phyloP scores from a whole-genome alignment of 164 flowering plant genomes.

The Vitis rotundifolia region DNA sequence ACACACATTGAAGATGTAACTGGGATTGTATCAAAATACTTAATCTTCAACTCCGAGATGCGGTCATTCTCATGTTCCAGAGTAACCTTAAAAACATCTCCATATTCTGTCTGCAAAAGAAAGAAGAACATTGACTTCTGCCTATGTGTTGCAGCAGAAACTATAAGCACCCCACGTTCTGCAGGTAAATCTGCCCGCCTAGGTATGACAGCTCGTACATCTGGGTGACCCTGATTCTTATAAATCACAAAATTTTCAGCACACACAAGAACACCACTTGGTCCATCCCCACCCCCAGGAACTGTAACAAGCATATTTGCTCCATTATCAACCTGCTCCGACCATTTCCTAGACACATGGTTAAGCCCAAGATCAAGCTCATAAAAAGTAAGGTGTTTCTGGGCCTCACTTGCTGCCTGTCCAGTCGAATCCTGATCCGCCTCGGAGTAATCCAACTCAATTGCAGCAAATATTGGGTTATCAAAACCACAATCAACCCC shows the following conservation, averaged over 20 bases:
- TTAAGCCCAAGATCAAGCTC: conserved; percentile 96
- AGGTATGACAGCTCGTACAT: conserved; percentile 93
- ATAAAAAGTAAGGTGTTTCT: conserved; percentile 90
- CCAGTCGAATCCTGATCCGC: conserved; percentile 97
- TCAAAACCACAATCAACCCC: conserved; percentile 99
- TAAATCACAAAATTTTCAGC: conserved; percentile 98
- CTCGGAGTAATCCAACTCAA: conserved; percentile 95
- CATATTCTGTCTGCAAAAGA: conserved; percentile 93
- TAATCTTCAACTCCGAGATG: conserved; percentile 86
- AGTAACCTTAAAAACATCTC: conserved; percentile 93
- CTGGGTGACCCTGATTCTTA: conserved; percentile 96
- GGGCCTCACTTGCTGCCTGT: conserved; percentile 85
- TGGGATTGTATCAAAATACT: conserved; percentile 95
- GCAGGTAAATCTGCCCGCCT: conserved; percentile 87
- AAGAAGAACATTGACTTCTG: conserved; percentile 92
- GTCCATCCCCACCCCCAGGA: conserved; percentile 98
- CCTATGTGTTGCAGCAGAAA: conserved; percentile 88
- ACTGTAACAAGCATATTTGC: conserved; percentile 96
- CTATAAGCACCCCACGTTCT: conserved; percentile 91
- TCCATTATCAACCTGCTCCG: conserved; percentile 92
- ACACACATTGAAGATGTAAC: conserved; percentile 86
- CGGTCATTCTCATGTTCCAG: conserved; percentile 71
- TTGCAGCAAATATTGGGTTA: conserved; percentile 93
- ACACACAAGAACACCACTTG: conserved; percentile 95
- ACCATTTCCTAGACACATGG: conserved; percentile 97